Evolutionary conservation across 192 early-diverging fungal genomes (phyloP), one percentile per base, ranked within the genome.

Genomic region (Allomyces macrogynus): DNA sequence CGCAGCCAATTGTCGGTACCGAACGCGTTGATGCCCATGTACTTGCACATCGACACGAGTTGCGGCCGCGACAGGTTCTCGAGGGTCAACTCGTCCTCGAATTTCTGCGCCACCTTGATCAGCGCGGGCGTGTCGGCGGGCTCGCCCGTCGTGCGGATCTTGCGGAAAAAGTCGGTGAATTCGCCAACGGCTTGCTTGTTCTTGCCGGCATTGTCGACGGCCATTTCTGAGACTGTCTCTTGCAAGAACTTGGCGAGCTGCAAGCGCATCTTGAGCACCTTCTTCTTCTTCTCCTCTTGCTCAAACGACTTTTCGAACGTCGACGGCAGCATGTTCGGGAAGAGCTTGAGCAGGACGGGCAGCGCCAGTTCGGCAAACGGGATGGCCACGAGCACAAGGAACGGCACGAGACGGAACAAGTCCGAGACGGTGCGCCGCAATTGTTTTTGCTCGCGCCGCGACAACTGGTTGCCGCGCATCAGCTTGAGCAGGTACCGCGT

Each of bases 1-100:
- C 90, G 85, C 65, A 97, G 81, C 71, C 90, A 93, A 63, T 89
- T 86, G 76, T 97, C 95, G n/a, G 92, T 93, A 43, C 95, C 95
- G 73, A 95, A 97, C n/a, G 89, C 87, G 63, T 91, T 92, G 65
- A 94, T 80, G 66, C 86, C 86, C 92, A 97, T 92, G 78, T 90
- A 97, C 64, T 88, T 84, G 70, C 87, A 88, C 85, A 97, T 93
- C 73, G 85, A 87, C 42, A 93, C 90, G 23, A 97, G 82, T 75
- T 97, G 95, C 43, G 91, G 92, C 43, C 93, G 82, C 43, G 92
- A 88, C 73, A 97, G 71, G 67, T 90, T 92, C 73, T 89, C 91
- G 67, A 97, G 79, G 0, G 92, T 95, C 65, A 93, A 76, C 71
- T 93, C 90, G 70, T 97, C 91, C 71, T 93, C 87, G 70, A 97